phyloP scores from a whole-genome alignment of 768 basidiomycete species.

The Lactarius akahatsu region DNA sequence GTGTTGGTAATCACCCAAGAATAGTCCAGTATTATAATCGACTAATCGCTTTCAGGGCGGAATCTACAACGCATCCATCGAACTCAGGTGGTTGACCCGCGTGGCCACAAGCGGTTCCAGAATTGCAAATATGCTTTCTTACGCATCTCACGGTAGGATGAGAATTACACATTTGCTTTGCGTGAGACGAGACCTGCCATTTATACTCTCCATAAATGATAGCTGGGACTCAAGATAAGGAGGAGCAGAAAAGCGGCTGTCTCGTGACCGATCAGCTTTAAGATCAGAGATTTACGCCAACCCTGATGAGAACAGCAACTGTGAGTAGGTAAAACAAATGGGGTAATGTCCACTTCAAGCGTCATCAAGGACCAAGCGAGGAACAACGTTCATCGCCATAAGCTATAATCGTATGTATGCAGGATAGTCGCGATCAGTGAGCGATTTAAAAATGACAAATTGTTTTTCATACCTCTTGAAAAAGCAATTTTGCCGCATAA shows the following conservation, averaged over 20 bases:
- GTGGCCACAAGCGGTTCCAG: neutral
- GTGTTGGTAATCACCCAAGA: no score
- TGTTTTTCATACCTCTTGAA: slow-evolving; percentile 69
- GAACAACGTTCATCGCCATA: slow-evolving; percentile 97
- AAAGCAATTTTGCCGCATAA: slow-evolving; percentile 90
- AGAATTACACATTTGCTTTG: neutral
- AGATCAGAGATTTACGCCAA: neutral
- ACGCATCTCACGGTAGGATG: neutral
- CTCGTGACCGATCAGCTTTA: neutral
- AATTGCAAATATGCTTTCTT: neutral
- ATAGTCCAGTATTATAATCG: no score
- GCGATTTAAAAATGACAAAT: slow-evolving; percentile 5
- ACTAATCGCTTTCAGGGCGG: no score
- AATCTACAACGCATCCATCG: neutral
- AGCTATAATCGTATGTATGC: slow-evolving; percentile 46
- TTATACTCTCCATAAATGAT: slow-evolving; percentile 1
- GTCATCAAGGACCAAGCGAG: slow-evolving; percentile 84
- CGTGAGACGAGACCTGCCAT: slow-evolving; percentile 4
- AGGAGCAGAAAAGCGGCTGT: neutral
- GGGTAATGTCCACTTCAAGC: slow-evolving; percentile 40
- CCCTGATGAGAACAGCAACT: neutral
- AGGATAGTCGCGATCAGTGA: slow-evolving; percentile 12
- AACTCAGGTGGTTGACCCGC: neutral
- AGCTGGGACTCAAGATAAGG: neutral
- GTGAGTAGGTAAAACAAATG: slow-evolving; percentile 1